Conservation (phyloP, 306 rosid genomes). For the Hippophae tibetana region DNA sequence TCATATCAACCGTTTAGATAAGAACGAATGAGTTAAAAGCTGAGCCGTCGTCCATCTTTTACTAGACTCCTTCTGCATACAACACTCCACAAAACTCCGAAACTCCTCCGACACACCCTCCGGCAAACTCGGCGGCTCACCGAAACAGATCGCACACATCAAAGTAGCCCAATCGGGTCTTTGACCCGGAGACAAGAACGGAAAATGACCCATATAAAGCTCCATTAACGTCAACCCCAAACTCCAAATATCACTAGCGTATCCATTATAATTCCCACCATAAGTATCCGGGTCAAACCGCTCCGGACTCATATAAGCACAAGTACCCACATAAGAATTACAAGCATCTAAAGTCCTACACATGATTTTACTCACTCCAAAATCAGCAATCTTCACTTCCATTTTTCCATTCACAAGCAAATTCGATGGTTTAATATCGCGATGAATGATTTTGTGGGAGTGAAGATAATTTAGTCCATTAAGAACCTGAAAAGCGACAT, state of each 20-base stretch:
- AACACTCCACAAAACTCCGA: slow-evolving; percentile 51
- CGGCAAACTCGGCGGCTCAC: slow-evolving; percentile 71
- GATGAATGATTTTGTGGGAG: slow-evolving; percentile 67
- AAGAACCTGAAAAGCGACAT: slow-evolving; percentile 59
- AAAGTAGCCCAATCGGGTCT: slow-evolving; percentile 87
- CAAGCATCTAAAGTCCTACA: slow-evolving; percentile 66
- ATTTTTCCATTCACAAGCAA: slow-evolving; percentile 40
- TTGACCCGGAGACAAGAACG: slow-evolving; percentile 70
- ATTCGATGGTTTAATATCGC: slow-evolving; percentile 79
- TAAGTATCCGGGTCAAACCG: slow-evolving; percentile 74
- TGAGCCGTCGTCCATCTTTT: slow-evolving; percentile 70
- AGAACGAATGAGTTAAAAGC: slow-evolving; percentile 61
- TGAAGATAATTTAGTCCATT: slow-evolving; percentile 67
- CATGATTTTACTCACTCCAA: slow-evolving; percentile 80
- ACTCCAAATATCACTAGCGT: slow-evolving; percentile 83
- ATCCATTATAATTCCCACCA: slow-evolving; percentile 80
- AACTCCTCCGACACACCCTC: slow-evolving; percentile 44
- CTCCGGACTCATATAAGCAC: slow-evolving; percentile 97
- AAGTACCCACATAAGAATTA: slow-evolving; percentile 82
- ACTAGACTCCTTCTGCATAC: slow-evolving; percentile 69
- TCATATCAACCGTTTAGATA: slow-evolving; percentile 24
- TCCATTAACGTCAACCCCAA: slow-evolving; percentile 76
- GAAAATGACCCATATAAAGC: slow-evolving; percentile 83
- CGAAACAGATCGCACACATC: slow-evolving; percentile 84
- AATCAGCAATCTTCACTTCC: slow-evolving; percentile 76